Conservation (phyloP, 129 eudicot genomes). For the Chrysanthemum lavandulifolium region DNA sequence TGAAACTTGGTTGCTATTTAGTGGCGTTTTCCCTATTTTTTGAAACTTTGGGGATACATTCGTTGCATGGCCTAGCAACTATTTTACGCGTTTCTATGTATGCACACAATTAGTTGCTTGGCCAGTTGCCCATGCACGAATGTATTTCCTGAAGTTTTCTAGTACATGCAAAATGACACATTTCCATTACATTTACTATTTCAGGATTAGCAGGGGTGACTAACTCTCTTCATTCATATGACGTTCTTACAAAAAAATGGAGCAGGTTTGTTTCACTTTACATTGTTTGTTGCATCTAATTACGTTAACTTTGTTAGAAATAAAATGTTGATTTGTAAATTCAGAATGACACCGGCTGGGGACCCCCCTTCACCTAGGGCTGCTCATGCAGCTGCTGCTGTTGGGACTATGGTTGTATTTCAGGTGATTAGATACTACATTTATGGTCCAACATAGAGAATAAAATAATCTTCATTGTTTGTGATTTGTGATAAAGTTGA, state of each 20-base stretch:
- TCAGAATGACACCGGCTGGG: conserved; percentile 75
- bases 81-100: too few relatives aligned
- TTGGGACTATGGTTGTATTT: conserved; percentile 97
- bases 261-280: conserved; percentile 46
- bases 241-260: conserved; percentile 80
- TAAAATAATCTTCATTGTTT: not conserved
- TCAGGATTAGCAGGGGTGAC: conserved; percentile 95
- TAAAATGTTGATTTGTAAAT: conserved; percentile 19
- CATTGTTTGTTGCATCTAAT: too few relatives aligned
- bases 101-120: not conserved
- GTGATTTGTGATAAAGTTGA: conserved; percentile 26
- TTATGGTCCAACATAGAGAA: not conserved
- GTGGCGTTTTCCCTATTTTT: too few relatives aligned
- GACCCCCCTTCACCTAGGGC: conserved; percentile 99
- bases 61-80: too few relatives aligned
- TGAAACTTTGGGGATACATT: too few relatives aligned
- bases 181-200: conserved; percentile 2
- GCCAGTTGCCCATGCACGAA: not conserved
- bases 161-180: conserved; percentile 13
- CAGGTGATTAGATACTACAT: conserved; percentile 54
- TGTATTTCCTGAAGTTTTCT: too few relatives aligned
- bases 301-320: not conserved
- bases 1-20: too few relatives aligned
- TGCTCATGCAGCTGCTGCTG: conserved; percentile 94
- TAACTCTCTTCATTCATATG: conserved; percentile 82